Evolutionary conservation across 2,329 filamentous ascomycete species (phyloP), one percentile per base, ranked within the genome.

Genomic region (Botrytis squamosa): DNA sequence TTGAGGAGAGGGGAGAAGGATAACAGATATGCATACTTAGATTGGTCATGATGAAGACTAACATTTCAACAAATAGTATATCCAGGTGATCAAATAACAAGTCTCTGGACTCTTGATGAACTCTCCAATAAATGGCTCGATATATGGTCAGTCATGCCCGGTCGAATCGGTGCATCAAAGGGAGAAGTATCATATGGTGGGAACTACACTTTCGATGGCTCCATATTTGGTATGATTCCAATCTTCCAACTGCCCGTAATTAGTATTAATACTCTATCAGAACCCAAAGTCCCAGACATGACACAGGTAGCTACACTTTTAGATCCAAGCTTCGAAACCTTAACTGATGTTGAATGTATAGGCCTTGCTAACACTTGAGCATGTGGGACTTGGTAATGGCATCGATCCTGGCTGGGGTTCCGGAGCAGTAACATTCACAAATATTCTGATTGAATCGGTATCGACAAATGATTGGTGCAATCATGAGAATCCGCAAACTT

Each of bases 381-480:
- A 71, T 49, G n/a, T 65, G 22, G 44, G 33, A n/a, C 52, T 65
- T 2, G 36, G 57, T 7, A 22, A n/a, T 42, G 22, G 36, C 25
- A 5, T 14, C 29, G 70, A 66, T 12, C 60, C 63, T 57, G 70
- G 63, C 1, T 72, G 70, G 70, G 62, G 22, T 16, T 72, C 70
- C 8, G 70, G 70, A 33, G 36, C 70, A 3, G 70, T 68, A 38
- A 72, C 22, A 14, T 72, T 72, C 70, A 72, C 38, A n/a, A 68
- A 72, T 33, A 72, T 68, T 33, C 25, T 72, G 3, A 72, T 72
- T 12, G 62, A 72, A 33, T 55, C 62, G 3, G 29, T 25, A 14
- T 66, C 52, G 22, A 67, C 49, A 40, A 46, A 38, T 7, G 60
- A 66, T 66, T 72, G 70, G 70, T 72, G 70, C n/a, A 65, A 71